phyloP scores from a whole-genome alignment of 1,284 basidiomycete species.

The Marasmius fiardii region DNA sequence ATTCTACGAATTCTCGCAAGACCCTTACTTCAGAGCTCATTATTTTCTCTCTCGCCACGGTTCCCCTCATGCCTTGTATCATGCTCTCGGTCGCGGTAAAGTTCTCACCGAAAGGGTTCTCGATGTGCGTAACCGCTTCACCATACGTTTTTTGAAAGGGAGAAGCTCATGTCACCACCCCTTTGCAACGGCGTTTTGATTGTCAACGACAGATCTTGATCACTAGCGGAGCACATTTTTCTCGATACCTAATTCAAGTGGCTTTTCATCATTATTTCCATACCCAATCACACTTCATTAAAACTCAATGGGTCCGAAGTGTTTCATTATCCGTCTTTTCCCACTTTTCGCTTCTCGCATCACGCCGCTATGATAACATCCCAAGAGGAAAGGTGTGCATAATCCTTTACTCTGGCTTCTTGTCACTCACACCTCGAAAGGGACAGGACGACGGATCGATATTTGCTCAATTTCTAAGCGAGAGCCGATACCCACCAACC shows the following conservation, averaged over 20 bases:
- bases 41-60: constrained; percentile 75
- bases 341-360: constrained; percentile 58
- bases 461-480: constrained; percentile 61
- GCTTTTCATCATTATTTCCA: constrained; percentile 75
- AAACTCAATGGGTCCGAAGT: constrained; percentile 65
- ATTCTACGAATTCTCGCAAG: constrained; percentile 59
- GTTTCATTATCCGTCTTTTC: constrained; percentile 56
- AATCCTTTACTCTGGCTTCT: constrained; percentile 1
- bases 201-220: constrained; percentile 53
- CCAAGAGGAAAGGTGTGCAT: constrained; percentile 51
- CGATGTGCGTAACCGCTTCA: constrained; percentile 50
- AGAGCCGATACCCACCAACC: constrained; percentile 55
- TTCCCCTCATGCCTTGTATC: constrained; percentile 62
- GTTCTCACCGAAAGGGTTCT: constrained; percentile 62
- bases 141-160: constrained; percentile 17
- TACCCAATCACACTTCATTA: constrained; percentile 67
- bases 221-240: constrained; percentile 69
- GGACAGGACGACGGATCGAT: constrained; percentile 69
- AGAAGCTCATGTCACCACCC: constrained; percentile 15
- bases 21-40: constrained; percentile 69
- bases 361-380: constrained; percentile 58
- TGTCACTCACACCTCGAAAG: constrained; percentile 22
- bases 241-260: constrained; percentile 71
- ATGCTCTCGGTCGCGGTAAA: constrained; percentile 65
- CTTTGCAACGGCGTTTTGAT: constrained; percentile 15